These are phyloP conservation scores for Populus alba DNA, from an alignment of 345 rosid genomes.

Conservation along the genomic window DNA sequence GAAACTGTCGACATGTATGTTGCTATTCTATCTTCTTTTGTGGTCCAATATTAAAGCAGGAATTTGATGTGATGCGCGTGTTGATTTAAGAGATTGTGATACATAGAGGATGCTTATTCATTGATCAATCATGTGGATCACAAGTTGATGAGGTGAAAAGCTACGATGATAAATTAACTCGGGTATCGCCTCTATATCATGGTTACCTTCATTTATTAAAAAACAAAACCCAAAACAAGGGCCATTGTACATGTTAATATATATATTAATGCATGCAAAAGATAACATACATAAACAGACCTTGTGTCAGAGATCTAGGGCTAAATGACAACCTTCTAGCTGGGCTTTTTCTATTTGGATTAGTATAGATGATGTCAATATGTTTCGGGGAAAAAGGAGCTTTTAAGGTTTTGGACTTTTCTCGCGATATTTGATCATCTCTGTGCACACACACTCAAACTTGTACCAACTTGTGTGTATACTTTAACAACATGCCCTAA, in stretches of 20 bases:
- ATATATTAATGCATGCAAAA: slow-evolving; percentile 18
- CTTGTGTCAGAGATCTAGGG: slow-evolving; percentile 37
- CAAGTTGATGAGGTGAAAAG: slow-evolving; percentile 10
- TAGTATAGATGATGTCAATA: slow-evolving; percentile 11
- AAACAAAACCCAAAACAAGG: not conserved
- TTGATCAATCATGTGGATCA: not conserved
- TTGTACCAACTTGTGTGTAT: not conserved
- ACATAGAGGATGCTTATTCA: not conserved
- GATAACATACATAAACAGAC: not conserved
- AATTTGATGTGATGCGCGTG: not conserved
- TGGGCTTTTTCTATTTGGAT: slow-evolving; percentile 20
- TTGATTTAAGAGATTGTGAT: not conserved
- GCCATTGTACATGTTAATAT: slow-evolving; percentile 1
- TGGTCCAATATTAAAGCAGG: slow-evolving; percentile 17
- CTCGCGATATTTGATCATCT: not conserved
- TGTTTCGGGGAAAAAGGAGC: not conserved
- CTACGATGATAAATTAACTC: not conserved
- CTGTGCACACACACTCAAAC: not conserved
- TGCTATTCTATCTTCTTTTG: not conserved
- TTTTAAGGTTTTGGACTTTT: slow-evolving; percentile 8
- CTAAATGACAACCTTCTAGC: slow-evolving; percentile 34
- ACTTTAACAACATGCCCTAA: not conserved
- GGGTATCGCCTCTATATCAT: slow-evolving; percentile 14
- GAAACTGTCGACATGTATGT: not conserved
- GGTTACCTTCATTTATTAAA: slow-evolving; percentile 12